These are phyloP conservation scores for Rhodotorula toruloides DNA, from an alignment of 768 basidiomycete genomes.

Conservation along the genomic window DNA sequence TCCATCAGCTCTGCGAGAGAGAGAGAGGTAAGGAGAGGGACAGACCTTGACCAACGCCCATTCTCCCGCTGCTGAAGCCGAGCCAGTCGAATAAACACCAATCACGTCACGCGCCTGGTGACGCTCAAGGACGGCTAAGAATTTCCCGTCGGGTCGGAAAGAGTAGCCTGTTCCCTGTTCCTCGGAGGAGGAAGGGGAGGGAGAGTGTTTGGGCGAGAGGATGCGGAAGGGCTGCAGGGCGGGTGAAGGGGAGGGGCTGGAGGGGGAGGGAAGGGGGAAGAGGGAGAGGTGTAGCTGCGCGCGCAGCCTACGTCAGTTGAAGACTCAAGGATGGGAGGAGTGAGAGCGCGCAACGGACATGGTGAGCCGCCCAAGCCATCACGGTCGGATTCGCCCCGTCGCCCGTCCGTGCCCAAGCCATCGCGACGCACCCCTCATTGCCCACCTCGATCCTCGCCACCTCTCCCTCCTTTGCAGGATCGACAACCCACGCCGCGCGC, in stretches of 20 bases:
- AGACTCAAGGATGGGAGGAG: not conserved
- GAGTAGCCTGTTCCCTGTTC: slow-evolving; percentile 26
- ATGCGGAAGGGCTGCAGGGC: slow-evolving; percentile 12
- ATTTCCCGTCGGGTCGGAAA: slow-evolving; percentile 40
- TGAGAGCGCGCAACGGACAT: slow-evolving; percentile 1
- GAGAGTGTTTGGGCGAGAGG: slow-evolving; percentile 19
- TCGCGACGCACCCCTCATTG: slow-evolving; percentile 23
- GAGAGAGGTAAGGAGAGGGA: not conserved
- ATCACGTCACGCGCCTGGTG: slow-evolving; percentile 47
- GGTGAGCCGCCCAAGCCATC: slow-evolving; percentile 20
- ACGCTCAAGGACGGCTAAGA: slow-evolving; percentile 47
- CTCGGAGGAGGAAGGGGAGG: not conserved
- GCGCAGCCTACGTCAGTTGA: not conserved
- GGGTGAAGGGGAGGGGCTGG: too few species aligned
- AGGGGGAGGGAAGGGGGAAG: slow-evolving; percentile 11
- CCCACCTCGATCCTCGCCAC: slow-evolving; percentile 31
- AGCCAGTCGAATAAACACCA: slow-evolving; percentile 43
- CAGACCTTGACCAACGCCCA: slow-evolving; percentile 19
- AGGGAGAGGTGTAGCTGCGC: slow-evolving; percentile 36
- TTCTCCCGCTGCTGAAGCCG: slow-evolving; percentile 22
- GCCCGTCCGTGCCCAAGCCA: slow-evolving; percentile 7
- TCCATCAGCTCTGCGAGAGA: not conserved
- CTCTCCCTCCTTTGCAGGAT: slow-evolving; percentile 12
- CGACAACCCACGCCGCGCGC: slow-evolving; percentile 16
- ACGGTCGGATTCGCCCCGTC: slow-evolving; percentile 1